Evolutionary conservation across 768 basidiomycete species (phyloP), one percentile per base, ranked within the genome.

Genomic region (Boletus subcaerulescens): DNA sequence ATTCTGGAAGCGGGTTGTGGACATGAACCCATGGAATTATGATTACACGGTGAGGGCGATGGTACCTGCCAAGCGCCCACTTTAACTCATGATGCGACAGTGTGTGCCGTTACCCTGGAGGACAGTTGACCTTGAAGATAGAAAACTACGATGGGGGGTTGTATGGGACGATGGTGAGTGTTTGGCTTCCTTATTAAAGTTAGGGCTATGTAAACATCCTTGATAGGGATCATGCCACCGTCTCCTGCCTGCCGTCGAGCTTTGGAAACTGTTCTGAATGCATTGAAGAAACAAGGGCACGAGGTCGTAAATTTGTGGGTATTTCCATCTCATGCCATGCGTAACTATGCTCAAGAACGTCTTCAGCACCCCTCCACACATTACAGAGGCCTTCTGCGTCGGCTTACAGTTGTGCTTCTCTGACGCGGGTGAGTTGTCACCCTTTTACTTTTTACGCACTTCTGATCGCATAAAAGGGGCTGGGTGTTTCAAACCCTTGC

Each of bases 351-450:
- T 44, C 24, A 49, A 32, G 18, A 36, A 35, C 4, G 2, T 46
- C n/a, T 41, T 15, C 39, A 77, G 77, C 50, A 60, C 56, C 11
- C 73, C 83, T 26, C 83, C 84, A n/a, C 66, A 75, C 47, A 73
- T 83, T 24, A 58, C 69, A n/a, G 73, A 77, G 43, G 78, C 82
- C n/a, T 65, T 82, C 20, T 71, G 74, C 48, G 73, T 81, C 31
- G 82, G 79, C 11, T 77, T 83, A 58, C 78, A 84, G 56, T 65
- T 85, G 18, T 65, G 79, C 32, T 83, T 85, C 64, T 74, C 79
- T 5, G 84, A 85, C 46, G 81, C 80, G 45, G 83, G 84, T 79
- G 43, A 53, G 60, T 53, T 29, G 24, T 54, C 29, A 6, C 5
- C 12, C 12, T 45, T 18, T 4, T 22, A 5, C 18, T 14, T 40